A percentile compares a stretch with the other conserved stretches of the same genome.
phyloP scores from a whole-genome alignment of 2,329 filamentous ascomycete genomes.

The Monosporascus sp. region DNA sequence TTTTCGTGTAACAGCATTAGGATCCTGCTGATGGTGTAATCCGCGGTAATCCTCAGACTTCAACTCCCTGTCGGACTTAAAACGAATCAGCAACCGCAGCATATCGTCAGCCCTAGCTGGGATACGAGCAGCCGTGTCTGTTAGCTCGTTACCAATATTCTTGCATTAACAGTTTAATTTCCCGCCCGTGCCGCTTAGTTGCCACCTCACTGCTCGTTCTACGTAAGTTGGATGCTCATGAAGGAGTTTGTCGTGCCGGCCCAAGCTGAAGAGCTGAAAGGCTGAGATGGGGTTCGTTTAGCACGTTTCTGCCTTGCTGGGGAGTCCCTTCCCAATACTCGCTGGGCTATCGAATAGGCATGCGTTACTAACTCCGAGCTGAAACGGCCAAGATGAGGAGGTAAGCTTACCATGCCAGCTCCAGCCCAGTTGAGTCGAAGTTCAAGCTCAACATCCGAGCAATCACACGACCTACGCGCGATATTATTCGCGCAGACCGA shows the following conservation, averaged over 20 bases:
- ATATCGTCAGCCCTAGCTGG: not conserved
- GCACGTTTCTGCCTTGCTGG: not conserved
- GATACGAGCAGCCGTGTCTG: no score
- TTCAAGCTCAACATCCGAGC: not conserved
- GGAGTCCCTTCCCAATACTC: not conserved
- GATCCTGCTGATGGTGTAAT: not conserved
- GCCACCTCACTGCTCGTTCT: no score
- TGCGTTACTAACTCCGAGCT: not conserved
- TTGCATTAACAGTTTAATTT: no score
- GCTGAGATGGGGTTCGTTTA: not conserved
- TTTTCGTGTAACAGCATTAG: not conserved
- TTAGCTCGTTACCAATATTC: no score
- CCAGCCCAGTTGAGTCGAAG: not conserved
- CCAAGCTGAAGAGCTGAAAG: not conserved
- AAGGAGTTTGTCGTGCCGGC: no score
- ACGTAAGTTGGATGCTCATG: no score
- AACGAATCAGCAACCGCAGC: not conserved
- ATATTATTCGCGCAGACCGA: not conserved
- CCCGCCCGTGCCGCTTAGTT: no score
- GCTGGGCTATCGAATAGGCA: not conserved
- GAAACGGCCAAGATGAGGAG: not conserved
- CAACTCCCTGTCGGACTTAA: not conserved
- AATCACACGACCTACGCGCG: not conserved
- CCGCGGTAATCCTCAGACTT: no score
- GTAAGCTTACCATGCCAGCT: not conserved